Conservation (phyloP, 805 yeast genomes). For the Blastobotrys terrestris region DNA sequence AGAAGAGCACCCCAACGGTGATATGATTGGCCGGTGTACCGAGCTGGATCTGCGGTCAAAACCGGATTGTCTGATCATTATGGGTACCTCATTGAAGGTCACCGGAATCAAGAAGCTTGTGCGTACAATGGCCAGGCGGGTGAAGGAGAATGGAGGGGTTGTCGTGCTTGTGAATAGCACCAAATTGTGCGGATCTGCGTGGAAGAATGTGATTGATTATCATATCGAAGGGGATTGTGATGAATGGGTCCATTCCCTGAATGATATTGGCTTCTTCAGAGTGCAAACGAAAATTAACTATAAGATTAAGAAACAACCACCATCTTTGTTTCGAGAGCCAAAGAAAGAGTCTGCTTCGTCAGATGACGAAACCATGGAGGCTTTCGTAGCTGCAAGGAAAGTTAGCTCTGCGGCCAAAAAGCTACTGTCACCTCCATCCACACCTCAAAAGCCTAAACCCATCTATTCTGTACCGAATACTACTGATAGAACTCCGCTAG, state of each 20-base stretch:
- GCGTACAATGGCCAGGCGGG: conserved; percentile 54
- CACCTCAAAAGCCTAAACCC: background rate
- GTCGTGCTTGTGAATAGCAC: conserved; percentile 75
- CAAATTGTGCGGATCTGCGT: conserved; percentile 46
- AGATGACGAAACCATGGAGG: background rate
- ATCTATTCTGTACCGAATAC: background rate
- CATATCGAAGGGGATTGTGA: conserved; percentile 81
- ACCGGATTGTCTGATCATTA: conserved; percentile 78
- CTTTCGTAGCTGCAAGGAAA: conserved; percentile 1
- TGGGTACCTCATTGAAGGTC: conserved; percentile 90
- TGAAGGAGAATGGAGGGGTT: conserved; percentile 73
- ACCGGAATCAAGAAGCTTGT: conserved; percentile 83
- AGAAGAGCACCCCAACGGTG: conserved; percentile 86
- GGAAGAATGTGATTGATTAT: conserved; percentile 72
- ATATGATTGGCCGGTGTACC: conserved; percentile 65
- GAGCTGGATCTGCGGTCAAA: conserved; percentile 50
- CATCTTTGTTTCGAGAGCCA: background rate
- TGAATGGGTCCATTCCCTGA: conserved; percentile 48
- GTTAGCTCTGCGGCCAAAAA: conserved; percentile 1
- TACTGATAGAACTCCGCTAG: background rate
- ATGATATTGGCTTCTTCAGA: background rate
- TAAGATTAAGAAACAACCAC: background rate
- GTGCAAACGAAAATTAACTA: conserved; percentile 2
- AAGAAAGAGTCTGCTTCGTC: background rate
- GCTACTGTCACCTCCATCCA: conserved; percentile 1